phyloP scores from a whole-genome alignment of 2,329 filamentous ascomycete species.

The Apiospora saccharicola region DNA sequence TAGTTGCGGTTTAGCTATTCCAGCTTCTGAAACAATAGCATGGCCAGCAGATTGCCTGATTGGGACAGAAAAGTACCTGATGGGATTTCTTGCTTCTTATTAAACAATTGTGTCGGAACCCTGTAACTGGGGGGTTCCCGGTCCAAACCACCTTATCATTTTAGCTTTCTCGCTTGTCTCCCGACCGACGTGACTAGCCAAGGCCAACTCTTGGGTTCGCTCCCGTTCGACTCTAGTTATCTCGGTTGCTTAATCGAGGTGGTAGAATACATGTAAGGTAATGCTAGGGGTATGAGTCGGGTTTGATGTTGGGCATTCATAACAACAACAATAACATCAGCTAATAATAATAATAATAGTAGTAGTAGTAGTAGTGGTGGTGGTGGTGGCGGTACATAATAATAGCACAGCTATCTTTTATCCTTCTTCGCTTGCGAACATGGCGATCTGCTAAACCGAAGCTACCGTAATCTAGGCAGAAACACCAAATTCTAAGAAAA shows the following conservation, averaged over 20 bases:
- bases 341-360: neutral
- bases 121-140: slow-evolving; percentile 7
- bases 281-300: neutral
- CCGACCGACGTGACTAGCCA: neutral
- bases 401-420: neutral
- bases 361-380: too few relatives aligned
- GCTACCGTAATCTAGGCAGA: slow-evolving; percentile 10
- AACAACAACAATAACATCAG: neutral
- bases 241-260: slow-evolving; percentile 12
- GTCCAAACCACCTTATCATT: neutral
- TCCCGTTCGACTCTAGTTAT: neutral
- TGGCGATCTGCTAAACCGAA: slow-evolving; percentile 1
- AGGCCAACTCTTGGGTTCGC: neutral
- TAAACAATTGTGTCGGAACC: slow-evolving; percentile 18
- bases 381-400: neutral
- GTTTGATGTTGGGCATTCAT: neutral
- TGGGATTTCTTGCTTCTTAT: slow-evolving; percentile 14
- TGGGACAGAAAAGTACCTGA: slow-evolving; percentile 3
- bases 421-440: neutral
- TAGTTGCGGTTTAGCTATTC: slow-evolving; percentile 9
- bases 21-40: slow-evolving; percentile 19
- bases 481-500: slow-evolving; percentile 11
- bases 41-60: slow-evolving; percentile 1
- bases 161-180: slow-evolving; percentile 16
- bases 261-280: neutral